Base-by-base conservation (phyloP, 2,329 filamentous ascomycete species). In the Geoglossum cookeanum region DNA sequence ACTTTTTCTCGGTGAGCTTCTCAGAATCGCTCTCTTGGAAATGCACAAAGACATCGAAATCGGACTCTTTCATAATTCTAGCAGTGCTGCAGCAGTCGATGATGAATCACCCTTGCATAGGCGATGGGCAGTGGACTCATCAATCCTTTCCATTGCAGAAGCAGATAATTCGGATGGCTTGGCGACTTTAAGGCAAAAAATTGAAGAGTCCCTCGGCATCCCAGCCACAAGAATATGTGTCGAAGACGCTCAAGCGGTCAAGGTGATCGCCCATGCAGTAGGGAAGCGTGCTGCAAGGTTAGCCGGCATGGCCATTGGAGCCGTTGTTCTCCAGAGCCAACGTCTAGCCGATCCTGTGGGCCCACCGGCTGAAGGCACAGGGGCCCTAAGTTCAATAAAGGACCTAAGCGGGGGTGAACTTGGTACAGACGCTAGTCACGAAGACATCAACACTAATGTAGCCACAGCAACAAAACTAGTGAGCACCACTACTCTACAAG, bases 1-100 rank as follows among this genome's bases (percentile, higher is more conserved):
- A 68, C 97, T 98, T 91, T 98, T 97, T 73, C 71, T 98, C 53
- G 92, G 92, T 57, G 92, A 98, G 70, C 90, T 97, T 61, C 77
- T 96, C 57, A 85, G 92, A 57, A 77, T 87, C 49, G 82, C 83
- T 15, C 72, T 96, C 27, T 69, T 92, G 55, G 76, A 81, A 58
- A 78, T 96, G 68, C 74, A 90, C 65, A 78, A 84, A 63, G 78
- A 87, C 62, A 74, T 81, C 33, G 68, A 76, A 0, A 72, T 84
- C 4, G 75, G 81, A 2, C 77, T 96, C 39, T 94, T 96, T 55
- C 76, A 81, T 58, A 77, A 95, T 15, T 42, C 22, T 22, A 22
- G 22, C 22, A 22, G 22, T 22, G 22, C 22, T 22, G 22, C 22
- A 22, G 22, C 22, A 22, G 22, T 22, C 22, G 22, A 22, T 68